Evolutionary conservation across 2,329 filamentous ascomycete species (phyloP).

Genomic region (Beauveria sp.): DNA sequence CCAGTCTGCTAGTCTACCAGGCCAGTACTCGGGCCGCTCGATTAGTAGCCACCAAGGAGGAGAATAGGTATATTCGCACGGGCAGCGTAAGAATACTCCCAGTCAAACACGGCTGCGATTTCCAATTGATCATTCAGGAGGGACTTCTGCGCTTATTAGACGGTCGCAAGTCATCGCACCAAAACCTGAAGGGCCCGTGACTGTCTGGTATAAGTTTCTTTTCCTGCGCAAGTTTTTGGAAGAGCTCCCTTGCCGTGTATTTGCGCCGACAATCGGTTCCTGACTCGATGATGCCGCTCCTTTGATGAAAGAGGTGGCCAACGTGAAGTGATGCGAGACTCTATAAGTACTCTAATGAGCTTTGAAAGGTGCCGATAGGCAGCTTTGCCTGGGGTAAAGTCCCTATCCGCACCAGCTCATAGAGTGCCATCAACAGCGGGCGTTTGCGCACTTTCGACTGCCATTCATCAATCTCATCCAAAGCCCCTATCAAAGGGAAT

Average conservation of each 20-base stretch:
- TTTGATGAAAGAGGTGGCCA: not conserved
- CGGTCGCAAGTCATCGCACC: not conserved
- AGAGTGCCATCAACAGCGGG: not conserved
- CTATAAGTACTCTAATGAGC: not conserved
- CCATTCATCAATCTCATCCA: not conserved
- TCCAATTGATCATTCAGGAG: not conserved
- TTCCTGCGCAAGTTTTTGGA: not conserved
- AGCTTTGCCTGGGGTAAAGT: not conserved
- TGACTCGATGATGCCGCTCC: not conserved
- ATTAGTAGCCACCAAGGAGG: conserved; percentile 7
- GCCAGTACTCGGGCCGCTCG: not conserved
- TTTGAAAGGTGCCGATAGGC: not conserved
- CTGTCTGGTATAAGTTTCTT: not conserved
- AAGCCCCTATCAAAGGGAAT: not conserved
- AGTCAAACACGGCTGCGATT: not conserved
- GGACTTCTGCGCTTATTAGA: not conserved
- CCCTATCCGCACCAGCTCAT: not conserved
- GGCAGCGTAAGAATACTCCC: not conserved
- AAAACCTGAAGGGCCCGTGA: not conserved
- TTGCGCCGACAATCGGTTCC: not conserved
- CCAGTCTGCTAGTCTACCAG: not conserved
- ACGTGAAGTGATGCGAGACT: not conserved
- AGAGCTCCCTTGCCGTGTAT: not conserved
- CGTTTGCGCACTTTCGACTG: not conserved
- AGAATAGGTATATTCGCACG: not conserved